Evolutionary conservation across 129 eudicot species (phyloP), one percentile per base, ranked within the genome.

Genomic region (Escallonia herrerae): DNA sequence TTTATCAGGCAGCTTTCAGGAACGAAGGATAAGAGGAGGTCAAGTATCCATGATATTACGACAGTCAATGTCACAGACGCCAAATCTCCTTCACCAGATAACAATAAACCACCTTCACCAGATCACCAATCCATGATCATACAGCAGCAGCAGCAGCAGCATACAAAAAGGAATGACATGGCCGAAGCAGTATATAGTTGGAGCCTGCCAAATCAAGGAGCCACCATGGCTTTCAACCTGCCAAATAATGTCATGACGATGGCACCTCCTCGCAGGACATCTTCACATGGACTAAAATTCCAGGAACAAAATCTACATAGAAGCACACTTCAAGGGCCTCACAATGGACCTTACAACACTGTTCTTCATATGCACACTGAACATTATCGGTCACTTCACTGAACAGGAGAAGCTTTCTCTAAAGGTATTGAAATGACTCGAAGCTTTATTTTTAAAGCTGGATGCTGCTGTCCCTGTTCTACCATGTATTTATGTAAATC

Each of bases 11-110:
- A 90, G 62, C 64, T 84, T 38, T 87, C 95, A 0, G 95, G 95
- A 3, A 87, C 91, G 38, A 86, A 86, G 37, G 95, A 90, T 66
- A 90, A 87, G 79, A 82, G 87, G 54, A 82, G 97, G 67, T 75
- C 95, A 53, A 90, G 97, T 77, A 90, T 90, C 66, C 97, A 90
- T 11, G 97, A 90, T 55, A 87, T 90, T 65, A 90, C 97, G 4
- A 86, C 89, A 6, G 91, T 84, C 45, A 80, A 83, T 74, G 73
- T 86, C 46, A 69, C 68, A 3, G 81, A 90, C 33, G 4, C 80
- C n/a, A 88, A 80, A 47, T 66, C 80, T 41, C 70, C 66, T 22
- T 76, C 80, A 15, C 67, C 72, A 3, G 74, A 78, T 3, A 70
- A 63, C 5, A 58, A 65, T 41, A 43, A 70, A 40, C 57, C 65